Evolutionary conservation across 2,329 filamentous ascomycete genomes (phyloP).

Genomic region (Ophiosphaerella narmari): DNA sequence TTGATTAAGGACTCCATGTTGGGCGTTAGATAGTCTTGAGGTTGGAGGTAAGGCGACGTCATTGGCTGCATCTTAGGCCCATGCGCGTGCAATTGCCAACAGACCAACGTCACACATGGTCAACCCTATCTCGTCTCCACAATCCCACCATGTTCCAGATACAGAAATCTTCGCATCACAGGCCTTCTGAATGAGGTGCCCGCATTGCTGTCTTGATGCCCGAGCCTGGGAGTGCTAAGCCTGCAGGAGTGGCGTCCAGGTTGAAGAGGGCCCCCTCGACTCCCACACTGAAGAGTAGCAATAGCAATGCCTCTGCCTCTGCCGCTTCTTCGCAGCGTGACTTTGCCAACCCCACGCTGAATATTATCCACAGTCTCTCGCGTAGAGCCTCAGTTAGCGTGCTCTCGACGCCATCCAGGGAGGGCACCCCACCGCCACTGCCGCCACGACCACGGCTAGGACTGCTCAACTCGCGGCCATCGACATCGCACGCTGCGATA

Average conservation of each 20-base stretch:
- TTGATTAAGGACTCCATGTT: too few species aligned
- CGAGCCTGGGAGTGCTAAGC: conserved; percentile 34
- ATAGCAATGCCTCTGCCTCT: conserved; percentile 23
- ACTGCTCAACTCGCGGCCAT: conserved; percentile 40
- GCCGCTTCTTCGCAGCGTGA: conserved; percentile 34
- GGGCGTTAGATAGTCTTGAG: too few species aligned
- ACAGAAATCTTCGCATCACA: neutral
- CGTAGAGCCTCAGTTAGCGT: conserved; percentile 30
- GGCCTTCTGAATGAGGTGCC: conserved; percentile 25
- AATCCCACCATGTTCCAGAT: too few species aligned
- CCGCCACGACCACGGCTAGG: conserved; percentile 56
- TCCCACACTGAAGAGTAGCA: conserved; percentile 48
- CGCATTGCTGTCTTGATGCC: conserved; percentile 27
- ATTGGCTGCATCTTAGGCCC: too few species aligned
- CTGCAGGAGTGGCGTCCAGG: conserved; percentile 19
- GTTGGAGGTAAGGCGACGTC: too few species aligned
- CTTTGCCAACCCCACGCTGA: conserved; percentile 41
- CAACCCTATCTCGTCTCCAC: too few species aligned
- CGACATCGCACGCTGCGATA: conserved; percentile 43
- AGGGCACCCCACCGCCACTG: conserved; percentile 59
- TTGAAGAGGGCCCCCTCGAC: conserved; percentile 16
- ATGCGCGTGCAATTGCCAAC: too few species aligned
- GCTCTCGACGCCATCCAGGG: conserved; percentile 37
- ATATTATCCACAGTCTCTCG: conserved; percentile 35
- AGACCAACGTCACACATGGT: too few species aligned